Percentiles rank a stretch among this genome's conserved stretches.
Evolutionary conservation across 768 basidiomycete genomes (phyloP).

Genomic region (Pulveroboletus sp.): DNA sequence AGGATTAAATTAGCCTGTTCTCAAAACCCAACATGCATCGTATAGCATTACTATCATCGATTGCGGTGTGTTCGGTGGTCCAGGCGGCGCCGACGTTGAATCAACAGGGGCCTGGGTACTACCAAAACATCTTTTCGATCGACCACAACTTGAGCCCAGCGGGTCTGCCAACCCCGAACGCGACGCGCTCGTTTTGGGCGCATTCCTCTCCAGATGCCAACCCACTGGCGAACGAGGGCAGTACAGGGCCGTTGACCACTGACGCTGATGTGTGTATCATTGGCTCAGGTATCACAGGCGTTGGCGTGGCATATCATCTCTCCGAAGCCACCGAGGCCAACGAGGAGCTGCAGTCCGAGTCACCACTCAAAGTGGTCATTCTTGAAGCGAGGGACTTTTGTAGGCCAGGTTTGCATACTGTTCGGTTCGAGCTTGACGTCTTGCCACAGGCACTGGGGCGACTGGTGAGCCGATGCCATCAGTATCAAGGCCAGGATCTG

Average conservation of each 20-base stretch:
- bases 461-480: slow-evolving; percentile 48
- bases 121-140: slow-evolving; percentile 4
- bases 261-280: slow-evolving; percentile 76
- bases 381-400: slow-evolving; percentile 88
- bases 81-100: not conserved
- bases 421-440: not conserved
- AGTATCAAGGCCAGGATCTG: not conserved
- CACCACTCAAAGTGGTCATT: slow-evolving; percentile 52
- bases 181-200: slow-evolving; percentile 76
- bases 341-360: not conserved
- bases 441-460: slow-evolving; percentile 60
- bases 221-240: slow-evolving; percentile 66
- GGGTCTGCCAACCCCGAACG: slow-evolving; percentile 53
- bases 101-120: not conserved
- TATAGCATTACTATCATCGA: not conserved
- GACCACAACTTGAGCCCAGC: slow-evolving; percentile 14
- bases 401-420: slow-evolving; percentile 20
- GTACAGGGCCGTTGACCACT: slow-evolving; percentile 51
- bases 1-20: no score
- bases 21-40: no score
- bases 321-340: slow-evolving; percentile 29
- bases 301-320: slow-evolving; percentile 73
- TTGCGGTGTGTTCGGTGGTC: slow-evolving; percentile 7
- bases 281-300: slow-evolving; percentile 78
- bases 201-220: slow-evolving; percentile 54